Conservation (phyloP, 768 basidiomycete genomes). For the Suillus subalutaceus region DNA sequence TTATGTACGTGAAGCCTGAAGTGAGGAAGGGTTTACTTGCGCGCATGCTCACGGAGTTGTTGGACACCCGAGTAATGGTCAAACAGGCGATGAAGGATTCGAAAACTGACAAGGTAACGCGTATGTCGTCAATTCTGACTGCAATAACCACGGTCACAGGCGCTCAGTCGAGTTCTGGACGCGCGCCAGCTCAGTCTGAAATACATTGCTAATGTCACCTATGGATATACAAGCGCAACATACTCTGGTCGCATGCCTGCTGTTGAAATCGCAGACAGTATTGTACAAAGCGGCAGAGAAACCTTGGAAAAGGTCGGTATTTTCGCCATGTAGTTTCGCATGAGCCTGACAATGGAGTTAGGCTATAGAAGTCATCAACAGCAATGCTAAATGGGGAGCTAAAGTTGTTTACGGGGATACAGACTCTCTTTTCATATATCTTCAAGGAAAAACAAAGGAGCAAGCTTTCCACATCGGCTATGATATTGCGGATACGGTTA, state of each 20-base stretch:
- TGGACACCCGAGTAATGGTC: conserved; percentile 97
- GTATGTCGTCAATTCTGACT: conserved; percentile 8
- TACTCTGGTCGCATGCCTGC: conserved; percentile 98
- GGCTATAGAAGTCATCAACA: conserved; percentile 83
- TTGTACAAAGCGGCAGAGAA: conserved; percentile 95
- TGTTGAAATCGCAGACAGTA: conserved; percentile 97
- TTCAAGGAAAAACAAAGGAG: conserved; percentile 90
- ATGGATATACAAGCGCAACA: conserved; percentile 94
- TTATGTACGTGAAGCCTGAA: conserved; percentile 86
- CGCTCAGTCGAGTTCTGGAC: conserved; percentile 74
- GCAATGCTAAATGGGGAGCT: conserved; percentile 84
- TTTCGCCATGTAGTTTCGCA: not conserved
- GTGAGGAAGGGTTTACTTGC: conserved; percentile 85
- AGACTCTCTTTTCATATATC: conserved; percentile 90
- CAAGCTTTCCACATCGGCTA: conserved; percentile 93
- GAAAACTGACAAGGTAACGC: conserved; percentile 69
- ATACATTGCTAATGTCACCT: conserved; percentile 92
- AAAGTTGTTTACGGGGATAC: conserved; percentile 97
- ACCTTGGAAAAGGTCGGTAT: conserved; percentile 83
- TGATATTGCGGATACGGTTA: conserved; percentile 89
- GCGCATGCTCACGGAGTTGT: conserved; percentile 89
- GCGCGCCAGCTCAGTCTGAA: conserved; percentile 93
- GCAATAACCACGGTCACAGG: conserved; percentile 44
- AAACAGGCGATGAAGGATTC: conserved; percentile 93
- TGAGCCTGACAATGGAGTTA: conserved; percentile 32